phyloP scores from a whole-genome alignment of 768 basidiomycete genomes.

The Pleurotus giganteus region DNA sequence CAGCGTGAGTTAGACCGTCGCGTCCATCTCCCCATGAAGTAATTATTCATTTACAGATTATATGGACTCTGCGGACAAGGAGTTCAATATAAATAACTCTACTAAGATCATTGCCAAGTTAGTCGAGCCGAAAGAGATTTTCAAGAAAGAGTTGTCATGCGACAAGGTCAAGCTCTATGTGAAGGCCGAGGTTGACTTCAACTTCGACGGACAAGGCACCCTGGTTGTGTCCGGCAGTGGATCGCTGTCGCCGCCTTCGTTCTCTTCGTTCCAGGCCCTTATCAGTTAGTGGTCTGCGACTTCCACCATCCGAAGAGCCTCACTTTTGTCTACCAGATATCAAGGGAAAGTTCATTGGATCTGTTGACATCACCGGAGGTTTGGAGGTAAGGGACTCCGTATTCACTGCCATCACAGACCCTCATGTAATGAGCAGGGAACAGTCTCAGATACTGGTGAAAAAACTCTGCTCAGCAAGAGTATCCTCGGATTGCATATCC shows the following conservation, averaged over 20 bases:
- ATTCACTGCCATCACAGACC: too few relatives aligned
- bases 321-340: background rate
- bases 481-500: slow-evolving; percentile 5
- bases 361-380: slow-evolving; percentile 8
- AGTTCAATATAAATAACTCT: slow-evolving; percentile 3
- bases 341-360: slow-evolving; percentile 4
- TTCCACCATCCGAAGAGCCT: background rate
- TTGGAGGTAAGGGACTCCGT: slow-evolving; percentile 9
- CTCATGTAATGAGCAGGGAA: too few relatives aligned
- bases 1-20: background rate
- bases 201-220: slow-evolving; percentile 3
- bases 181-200: slow-evolving; percentile 6
- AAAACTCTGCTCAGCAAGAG: slow-evolving; percentile 6
- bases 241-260: background rate
- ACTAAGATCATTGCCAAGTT: slow-evolving; percentile 5
- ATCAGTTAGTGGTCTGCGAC: background rate
- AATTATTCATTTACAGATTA: background rate
- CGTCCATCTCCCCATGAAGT: too few relatives aligned
- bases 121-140: slow-evolving; percentile 1
- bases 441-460: slow-evolving; percentile 4
- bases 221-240: slow-evolving; percentile 4
- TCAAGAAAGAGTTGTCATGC: slow-evolving; percentile 1
- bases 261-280: background rate
- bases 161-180: slow-evolving; percentile 1
- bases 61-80: slow-evolving; percentile 5